Base-by-base conservation (phyloP, 2,329 filamentous ascomycete species). In the Venturia pyrina region DNA sequence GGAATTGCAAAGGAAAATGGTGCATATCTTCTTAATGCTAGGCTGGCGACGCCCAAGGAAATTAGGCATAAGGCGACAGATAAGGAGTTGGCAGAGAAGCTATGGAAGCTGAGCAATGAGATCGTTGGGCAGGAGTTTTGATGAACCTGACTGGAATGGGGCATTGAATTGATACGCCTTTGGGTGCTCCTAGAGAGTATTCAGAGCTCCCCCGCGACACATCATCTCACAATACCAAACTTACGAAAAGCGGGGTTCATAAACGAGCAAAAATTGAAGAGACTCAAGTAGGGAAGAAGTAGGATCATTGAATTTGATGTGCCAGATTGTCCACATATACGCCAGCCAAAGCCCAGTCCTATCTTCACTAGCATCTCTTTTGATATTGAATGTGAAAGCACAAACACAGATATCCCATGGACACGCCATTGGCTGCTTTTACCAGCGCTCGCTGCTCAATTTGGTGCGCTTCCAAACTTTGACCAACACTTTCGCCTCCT, bases 91-190 rank as follows among this genome's bases (percentile, higher is more conserved):
- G 65, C 66, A 13, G 65, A 48, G 34, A 67, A 34, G 46, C 53
- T 67, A 40, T 67, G 66, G 65, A 67, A n/a, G 19, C 59, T 67
- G 34, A 67, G 65, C 48, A 65, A 67, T 43, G 40, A 67, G 56
- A 28, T 67, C 6, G 57, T 67, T 19, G 66, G 66, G 17, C 56
- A 67, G 59, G 43, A 67, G 15, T 67, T 67, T 21, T 32, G 15
- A 46, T 5, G 37, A 28, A 28, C 28, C 28, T 28, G 28, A 28
- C 28, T 28, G 28, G 28, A 2, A 28, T 2, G 4, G 28, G 4
- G 28, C 28, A 28, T 28, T 28, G 37, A 40, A 13, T 40, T 10
- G 37, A 3, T 6, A 40, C 2, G 7, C 8, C 13, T 10, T 6
- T 40, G 37, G 13, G 8, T 8, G 37, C 37, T 40, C 6, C 37